Evolutionary conservation across 2,329 filamentous ascomycete genomes (phyloP).

Genomic region (Eutypella sp.): DNA sequence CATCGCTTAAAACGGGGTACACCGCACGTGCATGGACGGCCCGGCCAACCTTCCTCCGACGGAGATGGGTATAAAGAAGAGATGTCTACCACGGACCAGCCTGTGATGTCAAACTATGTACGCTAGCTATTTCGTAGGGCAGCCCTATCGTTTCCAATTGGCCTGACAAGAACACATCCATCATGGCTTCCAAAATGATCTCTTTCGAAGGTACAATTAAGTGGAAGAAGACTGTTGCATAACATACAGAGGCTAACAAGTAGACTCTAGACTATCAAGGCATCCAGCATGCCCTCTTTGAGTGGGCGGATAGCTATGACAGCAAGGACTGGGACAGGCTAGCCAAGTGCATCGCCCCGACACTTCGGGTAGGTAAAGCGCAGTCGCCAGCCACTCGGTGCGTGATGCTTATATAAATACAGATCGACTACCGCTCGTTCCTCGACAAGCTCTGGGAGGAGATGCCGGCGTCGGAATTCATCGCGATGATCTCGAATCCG

Average conservation of each 20-base stretch:
- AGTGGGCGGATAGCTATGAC: conserved; percentile 62
- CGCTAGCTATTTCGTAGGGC: no score
- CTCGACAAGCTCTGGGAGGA: conserved; percentile 50
- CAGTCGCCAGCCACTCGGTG: not conserved
- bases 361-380: conserved; percentile 36
- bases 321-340: conserved; percentile 60
- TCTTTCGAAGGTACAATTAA: conserved; percentile 6
- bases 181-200: conserved; percentile 9
- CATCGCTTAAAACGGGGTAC: no score
- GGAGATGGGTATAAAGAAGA: no score
- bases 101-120: no score
- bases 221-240: not conserved
- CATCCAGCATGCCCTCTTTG: conserved; percentile 31
- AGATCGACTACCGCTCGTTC: conserved; percentile 62
- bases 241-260: not conserved
- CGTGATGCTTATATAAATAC: conserved; percentile 8
- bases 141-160: not conserved
- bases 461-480: conserved; percentile 55
- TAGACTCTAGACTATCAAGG: conserved; percentile 27
- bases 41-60: no score
- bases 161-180: not conserved
- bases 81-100: no score
- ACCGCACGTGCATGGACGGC: no score
- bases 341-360: conserved; percentile 57
- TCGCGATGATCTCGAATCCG: conserved; percentile 52